Percentiles rank a stretch among this genome's conserved stretches.
phyloP scores from a whole-genome alignment of 1,284 basidiomycete genomes.

The Ceratorhiza oryzae-sativae region DNA sequence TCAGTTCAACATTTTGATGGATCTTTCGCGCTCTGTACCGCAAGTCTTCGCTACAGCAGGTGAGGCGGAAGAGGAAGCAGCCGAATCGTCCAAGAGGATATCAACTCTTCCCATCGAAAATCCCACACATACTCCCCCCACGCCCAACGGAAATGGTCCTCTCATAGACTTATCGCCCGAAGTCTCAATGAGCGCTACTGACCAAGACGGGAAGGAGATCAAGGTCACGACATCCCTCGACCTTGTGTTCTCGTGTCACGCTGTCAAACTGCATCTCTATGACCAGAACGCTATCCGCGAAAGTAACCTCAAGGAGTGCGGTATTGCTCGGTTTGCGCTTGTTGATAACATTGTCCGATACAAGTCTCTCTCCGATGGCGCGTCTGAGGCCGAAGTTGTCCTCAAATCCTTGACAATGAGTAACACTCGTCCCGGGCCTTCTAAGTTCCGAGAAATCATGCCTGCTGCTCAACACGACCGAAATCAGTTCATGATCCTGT shows the following conservation, averaged over 20 bases:
- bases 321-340: conserved; percentile 86
- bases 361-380: conserved; percentile 85
- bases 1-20: conserved; percentile 86
- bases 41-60: conserved; percentile 60
- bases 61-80: conserved; percentile 47
- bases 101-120: conserved; percentile 22
- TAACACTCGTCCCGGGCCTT: conserved; percentile 83
- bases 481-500: conserved; percentile 90
- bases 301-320: conserved; percentile 73
- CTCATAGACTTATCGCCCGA: conserved; percentile 59
- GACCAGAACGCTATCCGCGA: conserved; percentile 69
- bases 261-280: conserved; percentile 92
- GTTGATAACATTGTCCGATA: conserved; percentile 81
- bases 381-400: conserved; percentile 86
- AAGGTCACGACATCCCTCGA: conserved; percentile 72
- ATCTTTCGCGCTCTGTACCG: conserved; percentile 77
- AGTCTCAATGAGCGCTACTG: conserved; percentile 50
- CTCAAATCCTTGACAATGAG: conserved; percentile 91
- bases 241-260: conserved; percentile 74
- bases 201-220: conserved; percentile 38
- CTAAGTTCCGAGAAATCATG: conserved; percentile 94
- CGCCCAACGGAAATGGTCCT: conserved; percentile 12
- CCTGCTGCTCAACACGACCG: conserved; percentile 89
- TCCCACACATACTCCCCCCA: conserved; percentile 30
- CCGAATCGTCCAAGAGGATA: conserved; percentile 22